Evolutionary conservation across 305 asterid species (phyloP), one percentile per base, ranked within the genome.

Genomic region (Fraxinus latifolia): DNA sequence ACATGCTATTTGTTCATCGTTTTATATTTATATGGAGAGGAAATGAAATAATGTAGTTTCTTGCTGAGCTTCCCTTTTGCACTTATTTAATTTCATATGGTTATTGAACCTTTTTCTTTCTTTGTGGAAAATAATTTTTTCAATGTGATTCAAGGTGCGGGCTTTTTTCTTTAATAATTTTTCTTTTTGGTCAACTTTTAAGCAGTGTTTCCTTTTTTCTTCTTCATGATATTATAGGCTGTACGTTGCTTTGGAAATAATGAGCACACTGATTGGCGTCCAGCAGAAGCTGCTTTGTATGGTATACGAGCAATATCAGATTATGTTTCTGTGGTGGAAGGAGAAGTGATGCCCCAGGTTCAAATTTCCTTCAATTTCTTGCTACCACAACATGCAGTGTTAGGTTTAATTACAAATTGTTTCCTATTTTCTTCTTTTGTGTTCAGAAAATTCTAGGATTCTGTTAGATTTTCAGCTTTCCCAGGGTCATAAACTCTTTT

Each of bases 331-430:
- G 81, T 76, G 80, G 84, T 84, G 74, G 99, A 96, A 83, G 91
- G 94, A 89, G 98, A 94, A 76, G 87, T 93, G 65, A 91, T 96
- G 97, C 99, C 99, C 36, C 99, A 96, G 99, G 99, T 96, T 81
- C 37, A 83, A 80, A 87, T 79, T 81, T 36, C 82, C 77, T 81
- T 74, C 77, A 62, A 19, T 19, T 68, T 39, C 47, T 67, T 67
- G 74, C 74, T 67, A 67, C 80, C 17, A 47, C 78, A 71, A 34
- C 21, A 60, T 68, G 55, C 39, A 78, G 21, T 79, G 79, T 60
- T 71, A 79, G 33, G 73, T 27, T 81, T 80, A 62, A 37, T 82
- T 19, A 34, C 82, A 67, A 19, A 53, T 81, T 79, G 79, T 76
- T 79, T 82, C 25, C 21, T 15, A 9, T 37, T 67, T 17, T 81